Base-by-base conservation (phyloP, 371 early-diverging fungal species). In the Globomyces sp. region DNA sequence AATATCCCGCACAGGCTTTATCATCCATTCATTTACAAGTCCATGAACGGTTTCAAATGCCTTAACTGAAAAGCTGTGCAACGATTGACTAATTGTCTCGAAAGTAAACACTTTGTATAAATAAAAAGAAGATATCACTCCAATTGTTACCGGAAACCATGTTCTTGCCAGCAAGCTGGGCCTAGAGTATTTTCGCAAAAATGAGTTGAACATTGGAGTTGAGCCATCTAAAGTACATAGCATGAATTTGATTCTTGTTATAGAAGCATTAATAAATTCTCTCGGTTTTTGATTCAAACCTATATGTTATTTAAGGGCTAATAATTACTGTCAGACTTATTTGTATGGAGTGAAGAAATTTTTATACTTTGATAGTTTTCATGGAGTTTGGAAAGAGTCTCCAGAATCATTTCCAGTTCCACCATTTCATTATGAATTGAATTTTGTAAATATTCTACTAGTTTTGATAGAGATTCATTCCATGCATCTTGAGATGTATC, bases 21-120 rank as follows among this genome's bases (percentile, higher is more conserved):
- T 79, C 5, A 97, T 81, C 89, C 93, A 96, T 73, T 93, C 85
- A 9, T 73, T 68, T 10, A 80, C 75, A 65, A 91, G 89, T 59
- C 84, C 79, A 13, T 64, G 69, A 0, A 72, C 79, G 0, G 91
- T 89, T 5, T 63, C 63, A 3, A 13, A 3, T 10, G 6, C 50
- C 8, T 48, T 42, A 9, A 10, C n/a, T 24, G 49, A 46, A 37
- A 63, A 37, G 11, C 49, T 63, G 49, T 24, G 42, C 2, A 63
- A 40, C 3, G 36, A 37, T 11, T 3, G 6, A 11, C 11, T 49
- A n/a, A 63, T 1, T 48, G 63, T 36, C 4, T n/a, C 11, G 3
- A 63, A 5, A 39, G 39, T 43, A 39, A 50, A 63, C 39, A 40
- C 3, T 24, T 45, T 4, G 13, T 63, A 49, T 4, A 8, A 46